phyloP scores from a whole-genome alignment of 257 asterid species.

The Scutellaria minor region DNA sequence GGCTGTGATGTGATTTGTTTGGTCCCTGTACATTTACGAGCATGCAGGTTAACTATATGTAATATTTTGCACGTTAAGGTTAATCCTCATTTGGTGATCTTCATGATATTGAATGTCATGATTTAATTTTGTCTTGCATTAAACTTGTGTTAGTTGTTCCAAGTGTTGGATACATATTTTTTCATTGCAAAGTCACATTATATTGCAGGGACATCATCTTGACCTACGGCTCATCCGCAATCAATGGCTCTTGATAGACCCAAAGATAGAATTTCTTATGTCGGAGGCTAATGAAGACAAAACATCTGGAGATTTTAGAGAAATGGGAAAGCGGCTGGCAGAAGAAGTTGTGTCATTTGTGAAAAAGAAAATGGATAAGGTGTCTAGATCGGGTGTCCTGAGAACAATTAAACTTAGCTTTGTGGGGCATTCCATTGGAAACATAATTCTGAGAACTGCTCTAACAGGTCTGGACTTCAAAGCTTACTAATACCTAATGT shows the following conservation, averaged over 20 bases:
- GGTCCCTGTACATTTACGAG: background rate
- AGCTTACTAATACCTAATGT: slow-evolving; percentile 2
- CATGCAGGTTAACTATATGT: background rate
- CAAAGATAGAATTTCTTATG: slow-evolving; percentile 76
- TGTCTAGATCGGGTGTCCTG: slow-evolving; percentile 62
- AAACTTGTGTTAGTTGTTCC: slow-evolving; percentile 1
- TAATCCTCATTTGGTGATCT: background rate
- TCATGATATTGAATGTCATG: background rate
- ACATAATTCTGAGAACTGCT: slow-evolving; percentile 76
- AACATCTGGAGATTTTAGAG: slow-evolving; percentile 84
- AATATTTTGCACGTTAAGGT: background rate
- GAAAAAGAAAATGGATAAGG: slow-evolving; percentile 77
- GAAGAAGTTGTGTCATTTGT: slow-evolving; percentile 74
- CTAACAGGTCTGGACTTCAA: slow-evolving; percentile 56
- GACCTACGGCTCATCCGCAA: slow-evolving; percentile 79
- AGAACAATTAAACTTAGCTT: slow-evolving; percentile 72
- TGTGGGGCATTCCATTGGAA: slow-evolving; percentile 87
- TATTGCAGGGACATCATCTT: slow-evolving; percentile 78
- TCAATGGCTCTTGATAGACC: slow-evolving; percentile 85
- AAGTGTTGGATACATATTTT: background rate
- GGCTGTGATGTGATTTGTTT: background rate
- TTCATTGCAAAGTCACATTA: slow-evolving; percentile 17
- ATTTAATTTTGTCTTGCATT: background rate
- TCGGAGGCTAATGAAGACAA: slow-evolving; percentile 79
- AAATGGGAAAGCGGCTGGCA: slow-evolving; percentile 82